Conservation (phyloP, 495 filamentous ascomycete species). For the Thermochaetoides thermophila region DNA sequence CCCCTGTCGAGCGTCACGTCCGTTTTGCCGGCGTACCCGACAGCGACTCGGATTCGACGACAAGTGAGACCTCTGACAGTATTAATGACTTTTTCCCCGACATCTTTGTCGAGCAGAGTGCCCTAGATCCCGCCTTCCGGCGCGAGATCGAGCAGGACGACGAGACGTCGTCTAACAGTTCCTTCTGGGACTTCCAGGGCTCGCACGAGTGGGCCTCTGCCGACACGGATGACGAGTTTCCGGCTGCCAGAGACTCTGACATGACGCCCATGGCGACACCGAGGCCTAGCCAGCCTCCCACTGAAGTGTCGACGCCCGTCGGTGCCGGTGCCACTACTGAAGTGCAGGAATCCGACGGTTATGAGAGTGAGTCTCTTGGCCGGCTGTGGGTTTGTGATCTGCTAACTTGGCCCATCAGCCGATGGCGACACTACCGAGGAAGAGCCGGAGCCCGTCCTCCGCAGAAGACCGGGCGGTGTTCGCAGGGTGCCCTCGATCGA, state of each 20-base stretch:
- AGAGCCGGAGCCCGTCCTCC: constrained; percentile 45
- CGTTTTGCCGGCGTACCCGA: constrained; percentile 34
- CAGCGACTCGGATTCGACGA: constrained; percentile 31
- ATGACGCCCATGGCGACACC: constrained; percentile 23
- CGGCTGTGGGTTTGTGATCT: constrained; percentile 13
- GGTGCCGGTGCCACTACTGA: constrained; percentile 28
- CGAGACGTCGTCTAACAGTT: constrained; percentile 29
- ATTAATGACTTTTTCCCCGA: constrained; percentile 46
- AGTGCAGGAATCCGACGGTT: constrained; percentile 49
- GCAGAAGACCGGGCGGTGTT: constrained; percentile 36
- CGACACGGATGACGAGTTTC: constrained; percentile 20
- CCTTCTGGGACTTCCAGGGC: constrained; percentile 31
- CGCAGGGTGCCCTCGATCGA: constrained; percentile 23
- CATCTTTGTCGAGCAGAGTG: constrained; percentile 57
- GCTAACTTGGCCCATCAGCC: constrained; percentile 47
- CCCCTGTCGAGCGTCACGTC: constrained; percentile 36
- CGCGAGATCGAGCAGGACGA: constrained; percentile 50
- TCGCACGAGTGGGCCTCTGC: constrained; percentile 10
- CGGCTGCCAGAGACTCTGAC: constrained; percentile 1
- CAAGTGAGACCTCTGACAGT: constrained; percentile 30
- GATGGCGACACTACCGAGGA: constrained; percentile 82
- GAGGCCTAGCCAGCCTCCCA: constrained; percentile 36
- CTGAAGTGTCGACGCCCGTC: constrained; percentile 25
- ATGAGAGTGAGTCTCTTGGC: constrained; percentile 52
- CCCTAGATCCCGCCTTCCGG: constrained; percentile 52